phyloP scores from a whole-genome alignment of 768 basidiomycete genomes.

The Leccinum aurantiacum region DNA sequence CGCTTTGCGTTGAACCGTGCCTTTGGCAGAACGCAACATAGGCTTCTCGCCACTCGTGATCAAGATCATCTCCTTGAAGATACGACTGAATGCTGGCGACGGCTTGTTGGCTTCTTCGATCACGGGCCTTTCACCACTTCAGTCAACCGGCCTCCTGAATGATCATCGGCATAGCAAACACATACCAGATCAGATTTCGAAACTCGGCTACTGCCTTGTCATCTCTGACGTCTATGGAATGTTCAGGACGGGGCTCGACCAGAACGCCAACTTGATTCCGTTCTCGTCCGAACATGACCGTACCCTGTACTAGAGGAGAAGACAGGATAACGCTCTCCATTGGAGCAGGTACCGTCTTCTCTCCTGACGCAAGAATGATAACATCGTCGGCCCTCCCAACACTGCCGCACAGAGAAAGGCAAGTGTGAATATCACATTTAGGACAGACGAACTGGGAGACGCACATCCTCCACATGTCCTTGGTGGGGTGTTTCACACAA shows the following conservation, averaged over 20 bases:
- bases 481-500: constrained; percentile 45
- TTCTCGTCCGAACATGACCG: constrained; percentile 36
- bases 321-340: constrained; percentile 30
- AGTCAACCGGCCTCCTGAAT: background rate
- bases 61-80: constrained; percentile 56
- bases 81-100: constrained; percentile 43
- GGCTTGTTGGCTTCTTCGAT: constrained; percentile 45
- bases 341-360: constrained; percentile 26
- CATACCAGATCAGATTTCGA: constrained; percentile 34
- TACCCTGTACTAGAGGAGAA: constrained; percentile 22
- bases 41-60: constrained; percentile 43
- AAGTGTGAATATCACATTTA: background rate
- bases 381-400: constrained; percentile 38
- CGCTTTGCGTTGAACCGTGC: constrained; percentile 43
- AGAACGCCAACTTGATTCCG: constrained; percentile 34
- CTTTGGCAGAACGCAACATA: constrained; percentile 44
- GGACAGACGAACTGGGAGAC: background rate
- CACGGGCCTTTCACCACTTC: constrained; percentile 28
- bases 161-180: background rate
- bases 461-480: constrained; percentile 38
- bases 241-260: constrained; percentile 24
- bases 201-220: constrained; percentile 26
- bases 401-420: background rate
- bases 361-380: constrained; percentile 29
- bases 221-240: constrained; percentile 23